These are phyloP conservation scores for Tolypocladium nubicola DNA, from an alignment of 2,329 filamentous ascomycete species.

Conservation along the genomic window DNA sequence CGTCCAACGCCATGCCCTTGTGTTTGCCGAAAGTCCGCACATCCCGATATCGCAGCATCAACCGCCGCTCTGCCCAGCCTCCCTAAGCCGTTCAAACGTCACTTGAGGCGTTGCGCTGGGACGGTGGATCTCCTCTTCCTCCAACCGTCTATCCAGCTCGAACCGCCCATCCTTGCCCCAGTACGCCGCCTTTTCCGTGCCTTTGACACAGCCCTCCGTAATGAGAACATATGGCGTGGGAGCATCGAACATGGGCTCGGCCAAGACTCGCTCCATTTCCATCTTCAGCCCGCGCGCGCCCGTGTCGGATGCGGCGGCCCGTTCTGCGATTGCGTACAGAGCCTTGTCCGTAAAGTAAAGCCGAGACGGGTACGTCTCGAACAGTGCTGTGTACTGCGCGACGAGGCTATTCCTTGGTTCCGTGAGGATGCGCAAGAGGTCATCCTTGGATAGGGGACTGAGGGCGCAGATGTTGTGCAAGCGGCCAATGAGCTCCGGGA, in stretches of 20 bases:
- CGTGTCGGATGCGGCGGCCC: slow-evolving; percentile 51
- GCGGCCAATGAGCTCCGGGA: slow-evolving; percentile 91
- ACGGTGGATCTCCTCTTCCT: slow-evolving; percentile 45
- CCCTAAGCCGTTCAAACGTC: slow-evolving; percentile 30
- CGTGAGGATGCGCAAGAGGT: slow-evolving; percentile 78
- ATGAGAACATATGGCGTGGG: slow-evolving; percentile 68
- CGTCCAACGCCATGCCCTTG: background rate
- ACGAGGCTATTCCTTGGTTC: slow-evolving; percentile 85
- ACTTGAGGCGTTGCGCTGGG: slow-evolving; percentile 8
- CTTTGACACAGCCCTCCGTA: slow-evolving; percentile 56
- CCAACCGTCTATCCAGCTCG: slow-evolving; percentile 57
- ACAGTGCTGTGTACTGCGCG: slow-evolving; percentile 80
- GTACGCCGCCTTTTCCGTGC: slow-evolving; percentile 47
- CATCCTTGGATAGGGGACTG: slow-evolving; percentile 55
- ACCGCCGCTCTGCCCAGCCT: slow-evolving; percentile 37
- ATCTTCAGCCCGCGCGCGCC: slow-evolving; percentile 72
- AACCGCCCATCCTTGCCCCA: slow-evolving; percentile 62
- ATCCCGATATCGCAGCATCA: slow-evolving; percentile 13
- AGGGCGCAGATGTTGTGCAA: slow-evolving; percentile 85
- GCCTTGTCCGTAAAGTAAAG: slow-evolving; percentile 76
- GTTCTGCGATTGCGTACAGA: slow-evolving; percentile 67
- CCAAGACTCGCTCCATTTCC: slow-evolving; percentile 68
- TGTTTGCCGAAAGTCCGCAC: background rate
- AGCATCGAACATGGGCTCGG: slow-evolving; percentile 73
- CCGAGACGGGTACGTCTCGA: slow-evolving; percentile 68